Evolutionary conservation across 768 basidiomycete genomes (phyloP), one percentile per base, ranked within the genome.

Genomic region (Rhodotorula taiwanensis): DNA sequence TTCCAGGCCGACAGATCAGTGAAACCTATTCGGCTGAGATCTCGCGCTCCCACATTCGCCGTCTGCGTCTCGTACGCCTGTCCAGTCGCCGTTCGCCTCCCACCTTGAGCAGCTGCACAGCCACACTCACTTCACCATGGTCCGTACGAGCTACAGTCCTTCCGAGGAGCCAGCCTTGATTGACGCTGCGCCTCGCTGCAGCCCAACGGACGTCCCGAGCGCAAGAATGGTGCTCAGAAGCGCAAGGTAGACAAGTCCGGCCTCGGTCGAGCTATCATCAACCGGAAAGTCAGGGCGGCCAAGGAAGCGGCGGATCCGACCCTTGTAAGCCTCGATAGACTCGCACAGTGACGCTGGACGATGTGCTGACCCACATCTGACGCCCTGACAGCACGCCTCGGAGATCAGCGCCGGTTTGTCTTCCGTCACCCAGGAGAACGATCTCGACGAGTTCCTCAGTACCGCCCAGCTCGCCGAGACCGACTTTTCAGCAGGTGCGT

Each of bases 391-490:
- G 89, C 91, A 87, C 75, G 82, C 83, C 8, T 85, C 87, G 4
- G 90, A 94, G 71, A 54, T 84, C 25, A 86, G 88, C 59, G 75
- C 81, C 16, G 80, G 83, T 11, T 81, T 99, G 42, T 83, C 86
- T 74, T 97, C 94, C 0, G 85, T 99, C 27, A 99, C 95, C 0
- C 93, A 98, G 77, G 94, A 99, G 77, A 80, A 84, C 58, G 92
- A 97, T 78, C 79, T 99, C 25, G 92, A 97, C 70, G 94, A 93
- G 76, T 99, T 99, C 75, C 77, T 99, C 58, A 93, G 84, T 73
- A 95, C 89, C 18, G 95, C 95, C 15, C 88, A 91, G 71, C 79
- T 99, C 58, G 95, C 95, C 20, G 94, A 87, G 54, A 88, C 88
- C 16, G 90, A 99, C 71, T 99, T 99, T 73, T 89, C 90, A 23